These are phyloP conservation scores for Lophiostoma macrostomum DNA, from an alignment of 495 filamentous ascomycete genomes.

Conservation along the genomic window DNA sequence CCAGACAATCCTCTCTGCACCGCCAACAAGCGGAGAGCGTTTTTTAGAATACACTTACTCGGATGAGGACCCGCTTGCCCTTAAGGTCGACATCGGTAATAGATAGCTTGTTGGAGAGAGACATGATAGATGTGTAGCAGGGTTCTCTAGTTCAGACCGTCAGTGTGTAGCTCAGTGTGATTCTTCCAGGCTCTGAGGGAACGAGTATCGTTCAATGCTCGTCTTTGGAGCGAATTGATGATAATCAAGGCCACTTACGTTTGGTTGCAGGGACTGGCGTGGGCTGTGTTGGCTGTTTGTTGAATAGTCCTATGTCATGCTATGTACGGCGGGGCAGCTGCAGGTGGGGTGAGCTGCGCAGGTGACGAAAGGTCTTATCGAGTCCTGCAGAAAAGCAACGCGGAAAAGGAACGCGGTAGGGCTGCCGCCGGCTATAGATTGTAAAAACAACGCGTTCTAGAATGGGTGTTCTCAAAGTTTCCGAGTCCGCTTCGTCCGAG, in stretches of 20 bases:
- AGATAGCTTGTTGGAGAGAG: slow-evolving; percentile 95
- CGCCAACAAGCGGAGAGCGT: no score
- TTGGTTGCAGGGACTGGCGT: background rate
- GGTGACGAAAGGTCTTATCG: slow-evolving; percentile 11
- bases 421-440: background rate
- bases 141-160: no score
- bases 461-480: background rate
- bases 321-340: slow-evolving; percentile 19
- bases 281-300: slow-evolving; percentile 21
- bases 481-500: background rate
- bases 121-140: slow-evolving; percentile 60
- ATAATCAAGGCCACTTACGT: slow-evolving; percentile 19
- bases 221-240: background rate
- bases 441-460: slow-evolving; percentile 2
- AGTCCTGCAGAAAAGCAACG: slow-evolving; percentile 21
- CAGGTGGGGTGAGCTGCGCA: slow-evolving; percentile 12
- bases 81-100: slow-evolving; percentile 95
- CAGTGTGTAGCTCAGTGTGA: no score
- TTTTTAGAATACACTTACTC: no score
- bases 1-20: no score
- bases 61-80: slow-evolving; percentile 95
- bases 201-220: no score
- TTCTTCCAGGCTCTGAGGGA: no score
- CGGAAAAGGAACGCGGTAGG: background rate
- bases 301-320: slow-evolving; percentile 10